A percentile compares a stretch with the other conserved stretches of the same genome.
Evolutionary conservation across 2,329 filamentous ascomycete genomes (phyloP).

Genomic region (Sarocladium strictum): DNA sequence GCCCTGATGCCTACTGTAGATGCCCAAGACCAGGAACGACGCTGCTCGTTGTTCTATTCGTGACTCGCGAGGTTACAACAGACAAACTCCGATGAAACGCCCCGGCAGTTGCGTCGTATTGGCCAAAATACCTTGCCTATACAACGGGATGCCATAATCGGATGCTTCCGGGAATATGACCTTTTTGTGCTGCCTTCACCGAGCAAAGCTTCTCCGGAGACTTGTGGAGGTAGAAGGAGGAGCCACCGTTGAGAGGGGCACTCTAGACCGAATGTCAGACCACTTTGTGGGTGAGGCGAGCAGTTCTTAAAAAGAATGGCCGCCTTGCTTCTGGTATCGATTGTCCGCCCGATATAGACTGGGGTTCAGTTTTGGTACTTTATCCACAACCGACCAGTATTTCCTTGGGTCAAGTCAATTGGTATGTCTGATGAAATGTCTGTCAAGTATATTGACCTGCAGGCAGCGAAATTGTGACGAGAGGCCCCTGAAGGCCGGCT

Average conservation of each 20-base stretch:
- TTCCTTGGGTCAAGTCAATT: too few species aligned
- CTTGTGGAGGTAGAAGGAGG: not conserved
- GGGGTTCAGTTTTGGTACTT: not conserved
- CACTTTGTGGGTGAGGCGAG: not conserved
- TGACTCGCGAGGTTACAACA: conserved; percentile 1
- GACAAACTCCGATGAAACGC: not conserved
- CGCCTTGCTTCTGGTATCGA: not conserved
- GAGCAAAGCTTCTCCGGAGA: not conserved
- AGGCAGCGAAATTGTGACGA: not conserved
- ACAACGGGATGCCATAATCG: not conserved
- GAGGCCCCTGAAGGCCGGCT: not conserved
- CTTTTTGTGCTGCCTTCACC: not conserved
- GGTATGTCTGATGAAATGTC: too few species aligned
- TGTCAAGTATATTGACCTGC: not conserved
- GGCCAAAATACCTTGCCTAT: not conserved
- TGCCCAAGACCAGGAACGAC: not conserved
- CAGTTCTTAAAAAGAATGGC: not conserved
- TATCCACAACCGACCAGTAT: not conserved
- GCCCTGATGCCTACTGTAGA: not conserved
- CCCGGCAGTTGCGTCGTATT: conserved; percentile 2
- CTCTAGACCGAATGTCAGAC: not conserved
- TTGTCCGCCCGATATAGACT: not conserved
- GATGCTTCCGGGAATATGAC: conserved; percentile 4
- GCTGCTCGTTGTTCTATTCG: not conserved
- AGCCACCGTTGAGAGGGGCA: not conserved